Evolutionary conservation across 2,329 filamentous ascomycete species (phyloP), one percentile per base, ranked within the genome.

Genomic region (Acarospora socialis): DNA sequence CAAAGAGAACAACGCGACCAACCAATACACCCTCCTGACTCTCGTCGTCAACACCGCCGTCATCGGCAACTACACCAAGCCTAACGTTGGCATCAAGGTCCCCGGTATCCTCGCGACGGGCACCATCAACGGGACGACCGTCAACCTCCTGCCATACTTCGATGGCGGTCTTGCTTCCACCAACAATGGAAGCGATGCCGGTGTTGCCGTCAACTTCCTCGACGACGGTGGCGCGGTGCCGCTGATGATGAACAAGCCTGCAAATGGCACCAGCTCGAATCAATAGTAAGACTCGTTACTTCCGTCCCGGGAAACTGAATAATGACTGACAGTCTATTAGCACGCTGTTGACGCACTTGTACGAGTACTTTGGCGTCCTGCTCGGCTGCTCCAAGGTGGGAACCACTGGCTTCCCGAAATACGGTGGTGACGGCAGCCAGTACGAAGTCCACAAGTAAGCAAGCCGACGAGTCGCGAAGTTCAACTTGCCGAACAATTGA

Each of bases 21-120:
- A 72, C 48, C 70, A 77, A 49, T 53, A 59, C 33, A 65, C 59
- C 1, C 55, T 75, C 2, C 43, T 76, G 44, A 70, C 63, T 2
- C 53, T 69, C 1, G 49, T 76, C 3, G 69, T 76, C 44, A 75
- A 75, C 52, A 74, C 69, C 5, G 72, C 65, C 13, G 68, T 75
- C 38, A 70, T 73, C 42, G 71, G 72, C n/a, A 73, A 72, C 50
- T 72, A 70, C 47, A 70, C 65, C 5, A 50, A 50, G 42, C 65
- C 66, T 34, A 71, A 69, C 39, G 59, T 65, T 16, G 60, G 61
- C 32, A 49, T 34, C 8, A 34, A 43, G 7, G 39, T 45, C 17
- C 47, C 46, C 1, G 51, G 51, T 3, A 52, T 53, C 13, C 45
- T 54, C 18, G 50, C 48, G 21, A 32, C 34, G 3, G 52, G 51